Evolutionary conservation across 83 land plant genomes (phyloP).

Genomic region (Picea abies): DNA sequence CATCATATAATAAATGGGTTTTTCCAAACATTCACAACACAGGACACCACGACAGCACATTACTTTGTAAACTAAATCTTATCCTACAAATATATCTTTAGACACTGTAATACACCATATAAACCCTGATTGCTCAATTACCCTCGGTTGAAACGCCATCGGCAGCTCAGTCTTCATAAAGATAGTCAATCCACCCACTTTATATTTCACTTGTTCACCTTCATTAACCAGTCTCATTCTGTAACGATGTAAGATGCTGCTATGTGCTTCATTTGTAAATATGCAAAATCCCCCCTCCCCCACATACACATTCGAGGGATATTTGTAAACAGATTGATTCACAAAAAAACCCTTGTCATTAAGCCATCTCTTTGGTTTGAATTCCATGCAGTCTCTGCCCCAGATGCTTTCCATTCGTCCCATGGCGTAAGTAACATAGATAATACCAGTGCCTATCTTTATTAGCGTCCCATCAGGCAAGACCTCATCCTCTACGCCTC

Average conservation of each 20-base stretch:
- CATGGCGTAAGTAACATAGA: not conserved
- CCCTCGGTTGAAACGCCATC: not conserved
- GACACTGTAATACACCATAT: too few relatives aligned
- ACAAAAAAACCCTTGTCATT: not conserved
- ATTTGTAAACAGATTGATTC: not conserved
- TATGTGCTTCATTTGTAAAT: not conserved
- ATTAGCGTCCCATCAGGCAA: slow-evolving; percentile 10
- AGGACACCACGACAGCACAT: too few relatives aligned
- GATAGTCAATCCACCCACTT: not conserved
- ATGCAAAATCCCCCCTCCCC: not conserved
- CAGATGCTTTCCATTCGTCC: too few relatives aligned
- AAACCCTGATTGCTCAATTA: too few relatives aligned
- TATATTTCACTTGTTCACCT: too few relatives aligned
- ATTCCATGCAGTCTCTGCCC: too few relatives aligned
- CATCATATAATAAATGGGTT: too few relatives aligned
- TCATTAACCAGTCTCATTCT: too few relatives aligned
- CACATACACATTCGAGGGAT: not conserved
- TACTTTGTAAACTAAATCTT: too few relatives aligned
- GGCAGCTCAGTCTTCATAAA: not conserved
- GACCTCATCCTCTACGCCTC: slow-evolving; percentile 3
- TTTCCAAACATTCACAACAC: too few relatives aligned
- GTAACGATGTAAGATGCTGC: not conserved
- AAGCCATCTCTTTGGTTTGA: too few relatives aligned
- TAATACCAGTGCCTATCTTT: not conserved
- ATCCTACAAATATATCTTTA: too few relatives aligned